Conservation (phyloP, 116 monocot species). For the Posidonia oceanica region DNA sequence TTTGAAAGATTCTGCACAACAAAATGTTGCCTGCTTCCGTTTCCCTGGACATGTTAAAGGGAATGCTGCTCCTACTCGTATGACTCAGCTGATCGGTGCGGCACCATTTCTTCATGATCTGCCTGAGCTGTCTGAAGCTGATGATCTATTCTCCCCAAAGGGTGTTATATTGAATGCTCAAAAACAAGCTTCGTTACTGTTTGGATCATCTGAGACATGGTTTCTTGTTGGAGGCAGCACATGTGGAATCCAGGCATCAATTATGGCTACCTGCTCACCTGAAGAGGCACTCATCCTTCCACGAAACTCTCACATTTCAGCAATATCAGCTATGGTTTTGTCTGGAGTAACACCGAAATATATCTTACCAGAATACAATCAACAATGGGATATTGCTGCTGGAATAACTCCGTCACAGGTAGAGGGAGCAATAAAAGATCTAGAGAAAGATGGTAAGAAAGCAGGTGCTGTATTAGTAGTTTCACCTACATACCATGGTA, state of each 20-base stretch:
- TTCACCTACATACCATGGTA: conserved; percentile 90
- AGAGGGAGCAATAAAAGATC: conserved; percentile 34
- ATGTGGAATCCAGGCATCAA: conserved; percentile 73
- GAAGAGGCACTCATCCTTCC: conserved; percentile 52
- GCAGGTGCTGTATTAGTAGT: conserved; percentile 55
- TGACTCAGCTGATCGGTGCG: conserved; percentile 32
- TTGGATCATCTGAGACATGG: conserved; percentile 67
- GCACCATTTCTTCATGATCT: conserved; percentile 54
- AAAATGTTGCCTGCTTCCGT: conserved; percentile 73
- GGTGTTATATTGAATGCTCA: conserved; percentile 69
- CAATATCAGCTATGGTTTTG: conserved; percentile 51
- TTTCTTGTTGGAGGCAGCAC: conserved; percentile 86
- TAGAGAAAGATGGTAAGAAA: conserved; percentile 29
- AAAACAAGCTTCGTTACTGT: conserved; percentile 43
- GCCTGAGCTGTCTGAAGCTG: conserved; percentile 64
- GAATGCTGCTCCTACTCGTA: conserved; percentile 42
- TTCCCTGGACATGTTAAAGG: conserved; percentile 86
- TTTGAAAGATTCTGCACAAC: conserved; percentile 29
- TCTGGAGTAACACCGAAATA: conserved; percentile 68
- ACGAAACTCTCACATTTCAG: conserved; percentile 73
- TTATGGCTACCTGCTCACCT: conserved; percentile 84
- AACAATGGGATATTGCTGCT: conserved; percentile 56
- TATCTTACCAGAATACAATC: conserved; percentile 50
- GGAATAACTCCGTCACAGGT: conserved; percentile 52
- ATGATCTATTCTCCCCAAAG: conserved; percentile 71